These are phyloP conservation scores for Glycine tomentella DNA, from an alignment of 306 rosid genomes.

Conservation along the genomic window DNA sequence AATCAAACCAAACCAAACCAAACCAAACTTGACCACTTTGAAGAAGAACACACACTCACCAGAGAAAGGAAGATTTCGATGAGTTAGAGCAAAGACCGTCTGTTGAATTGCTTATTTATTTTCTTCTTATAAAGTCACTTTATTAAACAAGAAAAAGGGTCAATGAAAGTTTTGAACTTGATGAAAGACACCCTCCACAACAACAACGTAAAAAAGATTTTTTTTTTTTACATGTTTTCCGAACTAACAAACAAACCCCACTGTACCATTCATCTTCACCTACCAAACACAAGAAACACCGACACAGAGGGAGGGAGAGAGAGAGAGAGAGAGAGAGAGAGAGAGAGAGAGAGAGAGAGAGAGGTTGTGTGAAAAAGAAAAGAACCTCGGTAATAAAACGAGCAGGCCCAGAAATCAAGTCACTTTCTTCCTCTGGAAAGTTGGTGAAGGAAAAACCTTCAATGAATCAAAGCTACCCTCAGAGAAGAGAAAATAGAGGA, in stretches of 20 bases:
- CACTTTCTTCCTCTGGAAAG: conserved; percentile 40
- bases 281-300: conserved; percentile 50
- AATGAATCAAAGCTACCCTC: background rate
- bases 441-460: conserved; percentile 17
- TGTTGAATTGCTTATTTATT: background rate
- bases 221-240: conserved; percentile 9
- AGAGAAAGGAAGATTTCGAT: conserved; percentile 7
- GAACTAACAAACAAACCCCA: conserved; percentile 23
- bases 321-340: too few relatives aligned
- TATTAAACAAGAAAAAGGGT: conserved; percentile 9
- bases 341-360: background rate
- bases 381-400: conserved; percentile 43
- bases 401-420: background rate
- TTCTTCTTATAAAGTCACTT: conserved; percentile 11
- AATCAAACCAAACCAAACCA: too few relatives aligned
- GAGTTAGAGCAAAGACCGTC: conserved; percentile 30
- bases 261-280: conserved; percentile 13
- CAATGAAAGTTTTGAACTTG: conserved; percentile 26
- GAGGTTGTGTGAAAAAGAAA: conserved; percentile 7
- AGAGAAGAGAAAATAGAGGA: conserved; percentile 13
- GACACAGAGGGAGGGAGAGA: too few relatives aligned
- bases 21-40: background rate
- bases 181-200: background rate
- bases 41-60: conserved; percentile 7
- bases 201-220: background rate